A percentile compares a stretch with the other conserved stretches of the same genome.
These are phyloP conservation scores for Rhododendron ovatum DNA, from an alignment of 148 eudicot species.

Conservation along the genomic window DNA sequence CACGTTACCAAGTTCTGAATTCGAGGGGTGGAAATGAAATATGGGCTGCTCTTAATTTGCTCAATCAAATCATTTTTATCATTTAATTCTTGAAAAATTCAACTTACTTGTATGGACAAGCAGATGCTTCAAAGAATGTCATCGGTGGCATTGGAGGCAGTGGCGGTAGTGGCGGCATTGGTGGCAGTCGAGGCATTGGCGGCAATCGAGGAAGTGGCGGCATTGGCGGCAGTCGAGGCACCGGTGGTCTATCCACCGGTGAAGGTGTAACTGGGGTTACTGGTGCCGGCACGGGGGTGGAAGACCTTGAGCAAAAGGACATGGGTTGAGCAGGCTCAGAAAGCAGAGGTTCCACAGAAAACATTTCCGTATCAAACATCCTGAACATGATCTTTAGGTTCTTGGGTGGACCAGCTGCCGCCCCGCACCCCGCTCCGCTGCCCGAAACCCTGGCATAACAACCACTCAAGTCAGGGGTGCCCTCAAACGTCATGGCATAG, in stretches of 20 bases:
- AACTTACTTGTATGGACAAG: conserved; percentile 71
- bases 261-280: conserved; percentile 26
- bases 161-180: conserved; percentile 49
- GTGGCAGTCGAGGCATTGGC: conserved; percentile 26
- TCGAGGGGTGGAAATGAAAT: too few relatives aligned
- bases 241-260: conserved; percentile 6
- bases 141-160: conserved; percentile 43
- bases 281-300: conserved; percentile 21
- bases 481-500: conserved; percentile 55
- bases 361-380: conserved; percentile 66
- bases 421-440: conserved; percentile 44
- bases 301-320: conserved; percentile 50
- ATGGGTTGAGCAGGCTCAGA: conserved; percentile 76
- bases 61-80: background rate
- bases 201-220: conserved; percentile 29
- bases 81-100: background rate
- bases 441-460: conserved; percentile 47
- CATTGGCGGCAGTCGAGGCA: conserved; percentile 29
- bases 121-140: conserved; percentile 60
- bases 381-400: conserved; percentile 44
- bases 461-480: conserved; percentile 57
- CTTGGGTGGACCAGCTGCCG: conserved; percentile 56
- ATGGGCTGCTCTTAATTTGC: background rate
- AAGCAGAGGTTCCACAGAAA: conserved; percentile 58
- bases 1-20: too few relatives aligned